These are phyloP conservation scores for Pleurotus platypus DNA, from an alignment of 768 basidiomycete genomes.

Conservation along the genomic window DNA sequence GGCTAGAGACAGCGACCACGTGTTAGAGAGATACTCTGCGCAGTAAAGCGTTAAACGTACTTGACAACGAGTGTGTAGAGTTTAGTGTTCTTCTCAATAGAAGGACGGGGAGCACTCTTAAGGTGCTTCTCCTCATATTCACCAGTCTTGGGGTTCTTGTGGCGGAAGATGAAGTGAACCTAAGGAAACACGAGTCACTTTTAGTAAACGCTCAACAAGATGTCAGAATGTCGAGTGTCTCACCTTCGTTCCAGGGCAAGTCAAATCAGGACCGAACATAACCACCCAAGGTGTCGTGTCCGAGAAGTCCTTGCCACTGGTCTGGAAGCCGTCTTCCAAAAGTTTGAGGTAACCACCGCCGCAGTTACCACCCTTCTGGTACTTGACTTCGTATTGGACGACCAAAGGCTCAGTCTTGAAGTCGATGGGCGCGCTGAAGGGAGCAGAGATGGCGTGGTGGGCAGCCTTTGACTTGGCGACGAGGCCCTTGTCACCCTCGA, in stretches of 20 bases:
- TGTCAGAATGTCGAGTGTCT: constrained; percentile 6
- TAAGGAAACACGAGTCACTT: constrained; percentile 22
- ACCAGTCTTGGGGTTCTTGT: constrained; percentile 89
- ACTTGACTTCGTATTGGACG: constrained; percentile 98
- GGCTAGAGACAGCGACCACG: constrained; percentile 39
- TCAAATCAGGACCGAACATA: constrained; percentile 98
- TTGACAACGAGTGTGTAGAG: constrained; percentile 93
- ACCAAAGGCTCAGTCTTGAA: constrained; percentile 85
- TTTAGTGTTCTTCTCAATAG: constrained; percentile 87
- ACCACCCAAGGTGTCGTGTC: constrained; percentile 93
- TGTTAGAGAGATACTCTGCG: background rate
- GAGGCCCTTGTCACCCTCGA: constrained; percentile 86
- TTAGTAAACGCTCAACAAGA: background rate
- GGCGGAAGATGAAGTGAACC: constrained; percentile 99
- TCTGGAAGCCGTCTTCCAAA: constrained; percentile 91
- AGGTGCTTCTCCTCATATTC: constrained; percentile 98
- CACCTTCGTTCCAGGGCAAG: constrained; percentile 89
- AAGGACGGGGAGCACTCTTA: constrained; percentile 71
- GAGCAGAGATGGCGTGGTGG: constrained; percentile 97
- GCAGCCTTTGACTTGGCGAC: constrained; percentile 97
- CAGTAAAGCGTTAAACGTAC: constrained; percentile 42
- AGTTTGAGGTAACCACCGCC: constrained; percentile 99
- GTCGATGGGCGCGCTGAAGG: constrained; percentile 74
- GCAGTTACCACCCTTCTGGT: constrained; percentile 98
- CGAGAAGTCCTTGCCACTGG: constrained; percentile 87